Base-by-base conservation (phyloP, 495 filamentous ascomycete genomes). In the Podospora pseudoanserina region DNA sequence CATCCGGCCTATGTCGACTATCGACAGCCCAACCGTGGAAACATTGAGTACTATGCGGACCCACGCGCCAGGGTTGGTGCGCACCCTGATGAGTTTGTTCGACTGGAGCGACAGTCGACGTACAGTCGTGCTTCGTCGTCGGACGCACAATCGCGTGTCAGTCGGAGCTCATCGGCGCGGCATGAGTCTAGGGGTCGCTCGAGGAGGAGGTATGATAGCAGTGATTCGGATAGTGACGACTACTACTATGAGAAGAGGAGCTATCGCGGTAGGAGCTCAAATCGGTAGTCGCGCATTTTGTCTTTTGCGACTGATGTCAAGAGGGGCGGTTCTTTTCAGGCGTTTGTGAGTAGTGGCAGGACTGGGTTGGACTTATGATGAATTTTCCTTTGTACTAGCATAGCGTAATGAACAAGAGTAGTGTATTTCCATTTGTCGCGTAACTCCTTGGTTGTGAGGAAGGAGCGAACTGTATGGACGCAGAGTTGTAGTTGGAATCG, bases 161-260 rank as follows among this genome's bases (percentile, higher is more conserved):
- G 65, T 30, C 60, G 66, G 15, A 71, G 69, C 63, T 32, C 27
- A 1, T 64, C 63, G 32, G 66, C 56, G 18, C 55, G 66, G n/a
- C 60, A 71, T 2, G 63, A 65, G 5, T 23, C 57, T 4, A 58
- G 69, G 32, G 58, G 67, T 5, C 58, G 65, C 6, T 32, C 27
- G n/a, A 57, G 64, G 54, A 72, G 62, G 19, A 54, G 62, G 13
- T 69, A 72, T 56, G 70, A 69, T 32, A 72, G 67, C 30, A 55
- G 61, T 44, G 54, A 54, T 39, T 65, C 64, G 15, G 58, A 60
- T 23, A 60, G 65, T 44, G 65, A 72, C 18, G 65, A 72, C 18
- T 67, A 64, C 53, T 72, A 69, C 57, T 62, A 68, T 27, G 70
- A 72, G 67, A 72, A 68, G 65, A 65, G 34, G 20, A 60, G 53